A percentile compares a stretch with the other conserved stretches of the same genome.
Conservation (phyloP, 1,139 yeast genomes). For the Suhomyces choctaworum region DNA sequence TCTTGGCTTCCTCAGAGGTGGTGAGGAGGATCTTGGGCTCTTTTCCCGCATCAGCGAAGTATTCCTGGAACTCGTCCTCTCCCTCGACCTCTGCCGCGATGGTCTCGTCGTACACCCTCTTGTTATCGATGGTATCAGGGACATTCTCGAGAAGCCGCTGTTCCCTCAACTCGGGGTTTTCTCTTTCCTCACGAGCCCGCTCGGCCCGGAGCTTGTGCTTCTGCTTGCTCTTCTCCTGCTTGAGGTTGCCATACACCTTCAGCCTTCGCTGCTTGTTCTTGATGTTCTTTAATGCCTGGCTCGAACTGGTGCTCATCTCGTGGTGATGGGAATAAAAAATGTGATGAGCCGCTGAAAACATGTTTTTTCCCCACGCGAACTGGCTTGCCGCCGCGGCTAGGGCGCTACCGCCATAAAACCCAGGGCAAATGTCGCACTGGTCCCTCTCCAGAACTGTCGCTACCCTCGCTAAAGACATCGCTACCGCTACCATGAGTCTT, state of each 20-base stretch:
- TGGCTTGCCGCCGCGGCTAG: no score
- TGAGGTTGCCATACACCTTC: constrained; percentile 70
- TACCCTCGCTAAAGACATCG: background rate
- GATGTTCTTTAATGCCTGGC: constrained; percentile 47
- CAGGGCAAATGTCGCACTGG: no score
- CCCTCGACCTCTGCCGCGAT: constrained; percentile 74
- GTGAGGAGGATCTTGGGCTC: constrained; percentile 85
- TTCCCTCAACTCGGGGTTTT: constrained; percentile 77
- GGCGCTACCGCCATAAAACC: background rate
- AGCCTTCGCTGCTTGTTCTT: constrained; percentile 80
- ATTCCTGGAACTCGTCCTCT: constrained; percentile 73
- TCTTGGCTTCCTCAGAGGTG: constrained; percentile 82
- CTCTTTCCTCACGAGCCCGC: constrained; percentile 80
- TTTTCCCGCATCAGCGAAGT: constrained; percentile 54
- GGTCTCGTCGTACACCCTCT: constrained; percentile 89
- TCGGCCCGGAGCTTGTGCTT: constrained; percentile 74
- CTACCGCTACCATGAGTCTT: background rate
- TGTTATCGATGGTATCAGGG: constrained; percentile 85
- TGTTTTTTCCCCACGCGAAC: background rate
- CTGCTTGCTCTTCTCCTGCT: constrained; percentile 72
- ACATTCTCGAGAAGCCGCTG: constrained; percentile 78
- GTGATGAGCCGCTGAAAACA: constrained; percentile 5
- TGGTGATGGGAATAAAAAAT: constrained; percentile 2
- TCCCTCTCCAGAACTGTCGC: background rate
- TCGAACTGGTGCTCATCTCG: constrained; percentile 20